Percentiles rank a stretch among this genome's conserved stretches.
Evolutionary conservation across 2,329 filamentous ascomycete species (phyloP).

Genomic region (Aspergillus sp.): DNA sequence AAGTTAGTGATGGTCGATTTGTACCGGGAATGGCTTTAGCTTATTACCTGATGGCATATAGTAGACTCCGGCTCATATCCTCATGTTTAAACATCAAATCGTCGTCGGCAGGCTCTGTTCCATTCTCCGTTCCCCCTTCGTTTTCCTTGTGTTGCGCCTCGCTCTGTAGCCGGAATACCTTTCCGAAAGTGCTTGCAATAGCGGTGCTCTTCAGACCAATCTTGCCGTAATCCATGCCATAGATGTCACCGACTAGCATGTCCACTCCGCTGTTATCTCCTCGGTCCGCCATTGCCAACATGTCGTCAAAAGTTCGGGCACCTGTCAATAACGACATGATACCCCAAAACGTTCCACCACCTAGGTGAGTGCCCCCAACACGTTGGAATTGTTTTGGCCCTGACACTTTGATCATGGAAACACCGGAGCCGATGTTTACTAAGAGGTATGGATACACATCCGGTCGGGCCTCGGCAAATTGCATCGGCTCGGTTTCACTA

Average conservation of each 20-base stretch:
- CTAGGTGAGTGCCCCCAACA: conserved; percentile 90
- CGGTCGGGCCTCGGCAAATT: conserved; percentile 73
- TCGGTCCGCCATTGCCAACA: conserved; percentile 85
- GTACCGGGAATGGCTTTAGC: not conserved
- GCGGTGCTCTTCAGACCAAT: conserved; percentile 94
- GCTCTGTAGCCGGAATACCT: conserved; percentile 90
- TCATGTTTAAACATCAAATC: conserved; percentile 66
- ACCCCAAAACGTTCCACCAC: conserved; percentile 97
- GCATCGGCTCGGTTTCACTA: conserved; percentile 85
- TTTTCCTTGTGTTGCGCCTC: conserved; percentile 80
- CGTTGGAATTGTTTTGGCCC: conserved; percentile 83
- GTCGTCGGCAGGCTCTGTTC: conserved; percentile 39
- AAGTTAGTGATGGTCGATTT: conserved; percentile 23
- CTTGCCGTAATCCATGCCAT: conserved; percentile 92
- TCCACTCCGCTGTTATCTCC: conserved; percentile 94
- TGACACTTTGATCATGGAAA: conserved; percentile 95
- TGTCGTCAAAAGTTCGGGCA: conserved; percentile 95
- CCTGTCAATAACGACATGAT: conserved; percentile 87
- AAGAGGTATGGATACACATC: conserved; percentile 95
- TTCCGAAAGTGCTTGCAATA: conserved; percentile 94
- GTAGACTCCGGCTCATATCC: conserved; percentile 85
- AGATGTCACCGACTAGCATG: conserved; percentile 97
- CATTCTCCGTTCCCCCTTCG: conserved; percentile 57
- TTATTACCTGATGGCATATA: conserved; percentile 77
- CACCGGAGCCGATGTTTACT: conserved; percentile 96